Percentiles rank a stretch among this genome's conserved stretches.
Conservation (phyloP, 2,329 filamentous ascomycete genomes). For the Hawksworthiomyces lignivorus region DNA sequence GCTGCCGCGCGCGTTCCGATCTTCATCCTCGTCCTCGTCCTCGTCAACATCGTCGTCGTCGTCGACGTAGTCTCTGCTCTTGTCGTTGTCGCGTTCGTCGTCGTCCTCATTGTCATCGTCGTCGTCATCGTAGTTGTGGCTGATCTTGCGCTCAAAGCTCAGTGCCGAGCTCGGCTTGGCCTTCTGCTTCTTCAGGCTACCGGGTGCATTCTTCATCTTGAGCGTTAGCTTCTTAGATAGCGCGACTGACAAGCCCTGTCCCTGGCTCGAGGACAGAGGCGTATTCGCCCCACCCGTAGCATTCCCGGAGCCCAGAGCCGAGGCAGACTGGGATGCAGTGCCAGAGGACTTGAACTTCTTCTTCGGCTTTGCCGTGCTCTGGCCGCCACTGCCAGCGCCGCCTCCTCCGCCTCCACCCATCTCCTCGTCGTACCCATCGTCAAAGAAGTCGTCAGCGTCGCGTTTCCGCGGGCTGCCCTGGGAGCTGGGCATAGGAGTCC, state of each 20-base stretch:
- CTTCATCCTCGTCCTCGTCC: constrained; percentile 5
- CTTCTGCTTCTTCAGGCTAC: constrained; percentile 46
- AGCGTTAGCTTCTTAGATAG: constrained; percentile 18
- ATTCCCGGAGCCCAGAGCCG: background rate
- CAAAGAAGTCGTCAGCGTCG: constrained; percentile 46
- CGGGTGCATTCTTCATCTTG: constrained; percentile 44
- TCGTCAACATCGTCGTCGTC: constrained; percentile 4
- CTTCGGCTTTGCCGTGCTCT: constrained; percentile 32
- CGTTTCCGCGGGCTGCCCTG: constrained; percentile 51
- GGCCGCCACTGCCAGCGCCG: background rate
- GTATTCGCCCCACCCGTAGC: constrained; percentile 8
- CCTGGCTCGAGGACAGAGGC: constrained; percentile 13
- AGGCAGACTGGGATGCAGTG: constrained; percentile 9
- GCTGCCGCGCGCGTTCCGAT: constrained; percentile 3
- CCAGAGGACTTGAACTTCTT: constrained; percentile 52
- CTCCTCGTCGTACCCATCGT: constrained; percentile 46
- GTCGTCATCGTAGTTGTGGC: constrained; percentile 15
- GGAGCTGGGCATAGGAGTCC: constrained; percentile 49
- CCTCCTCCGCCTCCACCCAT: too few relatives aligned
- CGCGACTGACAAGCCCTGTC: constrained; percentile 12
- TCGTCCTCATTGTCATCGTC: constrained; percentile 6
- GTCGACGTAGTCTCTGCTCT: constrained; percentile 11
- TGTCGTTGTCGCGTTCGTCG: constrained; percentile 12
- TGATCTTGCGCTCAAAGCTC: constrained; percentile 38
- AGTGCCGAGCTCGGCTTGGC: constrained; percentile 42